Conservation (phyloP, 108 stramenopile species). For the Pseudonitzschia multiseries region DNA sequence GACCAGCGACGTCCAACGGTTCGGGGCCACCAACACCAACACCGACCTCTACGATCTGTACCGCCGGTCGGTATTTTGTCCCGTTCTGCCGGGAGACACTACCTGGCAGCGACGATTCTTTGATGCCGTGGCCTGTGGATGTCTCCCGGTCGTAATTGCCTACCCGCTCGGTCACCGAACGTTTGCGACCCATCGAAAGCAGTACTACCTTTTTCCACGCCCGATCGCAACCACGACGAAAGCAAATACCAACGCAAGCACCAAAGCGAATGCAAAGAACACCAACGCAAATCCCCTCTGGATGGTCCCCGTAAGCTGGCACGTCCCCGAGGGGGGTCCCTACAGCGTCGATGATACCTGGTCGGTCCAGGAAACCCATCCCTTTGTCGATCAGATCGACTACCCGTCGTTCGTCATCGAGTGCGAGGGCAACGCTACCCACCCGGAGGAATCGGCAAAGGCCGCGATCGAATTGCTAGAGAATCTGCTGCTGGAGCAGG, state of each 20-base stretch:
- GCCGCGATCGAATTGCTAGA: not conserved
- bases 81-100: constrained; percentile 32
- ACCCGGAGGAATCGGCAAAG: not conserved
- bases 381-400: not conserved
- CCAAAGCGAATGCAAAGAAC: not conserved
- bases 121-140: constrained; percentile 50
- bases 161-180: not conserved
- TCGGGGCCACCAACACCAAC: not conserved
- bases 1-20: not conserved
- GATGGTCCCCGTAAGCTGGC: constrained; percentile 5
- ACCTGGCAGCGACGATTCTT: constrained; percentile 52
- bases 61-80: constrained; percentile 46
- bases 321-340: not conserved
- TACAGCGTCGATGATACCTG: constrained; percentile 5
- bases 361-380: constrained; percentile 10
- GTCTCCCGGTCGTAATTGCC: constrained; percentile 45
- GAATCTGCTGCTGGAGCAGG: too few relatives aligned
- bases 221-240: too few relatives aligned
- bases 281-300: not conserved
- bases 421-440: not conserved
- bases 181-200: not conserved
- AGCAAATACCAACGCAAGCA: not conserved
- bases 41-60: constrained; percentile 26
- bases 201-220: too few relatives aligned
- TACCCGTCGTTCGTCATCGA: not conserved